Conservation (phyloP, 179 eudicot genomes). For the Carnegiea gigantea region DNA sequence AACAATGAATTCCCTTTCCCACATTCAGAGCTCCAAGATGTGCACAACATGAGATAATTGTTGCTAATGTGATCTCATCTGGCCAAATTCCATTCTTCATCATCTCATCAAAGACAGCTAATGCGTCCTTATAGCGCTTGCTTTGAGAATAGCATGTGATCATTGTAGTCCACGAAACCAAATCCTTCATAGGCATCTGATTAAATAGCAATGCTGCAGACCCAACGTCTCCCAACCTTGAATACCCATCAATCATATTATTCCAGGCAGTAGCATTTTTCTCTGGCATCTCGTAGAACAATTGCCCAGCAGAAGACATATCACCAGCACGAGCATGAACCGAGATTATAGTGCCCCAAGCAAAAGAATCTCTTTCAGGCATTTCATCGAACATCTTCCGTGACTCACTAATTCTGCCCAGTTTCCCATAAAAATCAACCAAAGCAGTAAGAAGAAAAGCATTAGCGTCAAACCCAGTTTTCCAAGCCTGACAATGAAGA, state of each 20-base stretch:
- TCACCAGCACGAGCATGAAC: slow-evolving; percentile 50
- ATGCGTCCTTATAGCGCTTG: slow-evolving; percentile 48
- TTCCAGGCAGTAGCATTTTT: slow-evolving; percentile 60
- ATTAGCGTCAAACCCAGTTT: slow-evolving; percentile 46
- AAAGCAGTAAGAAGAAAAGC: slow-evolving; percentile 59
- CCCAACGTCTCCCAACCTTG: slow-evolving; percentile 45
- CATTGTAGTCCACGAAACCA: slow-evolving; percentile 82
- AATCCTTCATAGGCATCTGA: slow-evolving; percentile 48
- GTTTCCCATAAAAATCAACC: slow-evolving; percentile 56
- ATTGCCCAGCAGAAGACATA: slow-evolving; percentile 41
- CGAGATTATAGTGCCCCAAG: slow-evolving; percentile 60
- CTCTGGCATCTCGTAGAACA: slow-evolving; percentile 61
- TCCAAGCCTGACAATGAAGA: slow-evolving; percentile 59
- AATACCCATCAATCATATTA: slow-evolving; percentile 64
- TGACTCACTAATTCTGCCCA: slow-evolving; percentile 37
- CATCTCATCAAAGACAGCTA: slow-evolving; percentile 58
- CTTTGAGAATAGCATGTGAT: slow-evolving; percentile 52
- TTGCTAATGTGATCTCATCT: slow-evolving; percentile 64
- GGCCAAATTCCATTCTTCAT: slow-evolving; percentile 42
- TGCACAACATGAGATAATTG: slow-evolving; percentile 65
- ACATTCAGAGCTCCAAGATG: slow-evolving; percentile 69
- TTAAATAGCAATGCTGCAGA: slow-evolving; percentile 45
- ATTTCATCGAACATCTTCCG: slow-evolving; percentile 65
- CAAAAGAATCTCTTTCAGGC: slow-evolving; percentile 59
- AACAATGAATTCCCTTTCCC: slow-evolving; percentile 54